A percentile compares a stretch with the other conserved stretches of the same genome.
Conservation (phyloP, 176 grass and related monocot species). For the Oryza glumipatula region DNA sequence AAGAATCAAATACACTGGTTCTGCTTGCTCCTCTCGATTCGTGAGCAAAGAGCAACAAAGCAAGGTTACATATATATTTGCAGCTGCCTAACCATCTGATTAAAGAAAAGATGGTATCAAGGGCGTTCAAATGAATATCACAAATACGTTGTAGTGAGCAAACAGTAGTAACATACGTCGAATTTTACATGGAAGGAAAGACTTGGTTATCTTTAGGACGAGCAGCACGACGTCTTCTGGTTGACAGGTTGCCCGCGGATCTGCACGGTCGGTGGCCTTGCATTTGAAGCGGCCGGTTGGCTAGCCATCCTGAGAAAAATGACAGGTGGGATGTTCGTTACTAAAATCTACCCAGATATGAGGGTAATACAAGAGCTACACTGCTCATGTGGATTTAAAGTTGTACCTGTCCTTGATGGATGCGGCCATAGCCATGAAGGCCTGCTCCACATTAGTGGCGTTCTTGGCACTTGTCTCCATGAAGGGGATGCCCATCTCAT, state of each 20-base stretch:
- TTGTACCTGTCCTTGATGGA: constrained; percentile 68
- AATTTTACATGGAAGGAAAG: constrained; percentile 24
- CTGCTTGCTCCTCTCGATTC: constrained; percentile 2
- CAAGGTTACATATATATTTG: not conserved
- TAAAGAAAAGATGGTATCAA: constrained; percentile 23
- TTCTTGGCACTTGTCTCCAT: constrained; percentile 84
- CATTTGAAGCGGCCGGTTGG: constrained; percentile 54
- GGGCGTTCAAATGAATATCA: constrained; percentile 12
- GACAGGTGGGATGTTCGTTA: not conserved
- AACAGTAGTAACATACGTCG: constrained; percentile 2
- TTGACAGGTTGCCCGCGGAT: constrained; percentile 72
- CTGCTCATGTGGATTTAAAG: not conserved
- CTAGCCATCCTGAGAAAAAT: constrained; percentile 63
- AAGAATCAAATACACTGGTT: constrained; percentile 32
- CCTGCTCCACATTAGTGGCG: constrained; percentile 69
- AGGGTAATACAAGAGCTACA: not conserved
- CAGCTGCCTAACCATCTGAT: constrained; percentile 28
- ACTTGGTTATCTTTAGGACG: constrained; percentile 46
- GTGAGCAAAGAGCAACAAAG: not conserved
- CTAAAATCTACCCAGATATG: not conserved
- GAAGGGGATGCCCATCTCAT: constrained; percentile 76
- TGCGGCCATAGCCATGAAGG: constrained; percentile 76
- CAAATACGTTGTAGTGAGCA: constrained; percentile 38
- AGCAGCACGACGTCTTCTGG: constrained; percentile 68
- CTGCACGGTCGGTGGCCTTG: constrained; percentile 66